Evolutionary conservation across 2,329 filamentous ascomycete species (phyloP), one percentile per base, ranked within the genome.

Genomic region (Saccharata proteae): DNA sequence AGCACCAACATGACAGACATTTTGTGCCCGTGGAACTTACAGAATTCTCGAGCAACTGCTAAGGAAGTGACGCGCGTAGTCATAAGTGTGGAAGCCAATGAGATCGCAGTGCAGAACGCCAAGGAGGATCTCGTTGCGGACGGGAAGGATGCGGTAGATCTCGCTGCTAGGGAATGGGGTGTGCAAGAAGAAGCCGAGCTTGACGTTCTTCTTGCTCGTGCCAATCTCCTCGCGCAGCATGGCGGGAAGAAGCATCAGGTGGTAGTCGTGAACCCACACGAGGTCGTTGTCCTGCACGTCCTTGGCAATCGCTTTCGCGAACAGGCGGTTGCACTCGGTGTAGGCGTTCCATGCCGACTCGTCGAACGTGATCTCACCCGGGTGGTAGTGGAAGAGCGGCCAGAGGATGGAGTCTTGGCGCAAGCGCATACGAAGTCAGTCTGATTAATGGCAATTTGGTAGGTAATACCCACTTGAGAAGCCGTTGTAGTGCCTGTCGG

Each of bases 261-360:
- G 90, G 61, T 96, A 98, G 58, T 98, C 90, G 56, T 98, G 90
- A 5, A 98, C 83, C 90, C 90, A 98, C 47, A 98, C 80, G 47
- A 94, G 63, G 57, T 98, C 90, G 34, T 85, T 86, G 53, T 96
- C 88, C 54, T 86, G 73, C 8, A 94, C 82, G 46, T 93, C 82
- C 45, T 79, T 77, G 34, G 80, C 76, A 42, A 98, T 79, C 10
- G 80, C 77, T 61, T 88, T 78, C 37, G 90, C 88, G 49, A 96
- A 98, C 6, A 93, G 69, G 28, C 80, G 74, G 59, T 96, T 98
- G 43, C 92, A 88, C 51, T 93, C 81, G 48, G 77, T 77, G 64
- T 96, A 96, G 31, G 85, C 88, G 15, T 77, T 71, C 90, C 90
- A 98, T 4, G 85, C 81, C 24, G 78, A 80, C 61, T 96, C 88